phyloP scores from a whole-genome alignment of 2,329 filamentous ascomycete species.

The Talaromyces sp. region DNA sequence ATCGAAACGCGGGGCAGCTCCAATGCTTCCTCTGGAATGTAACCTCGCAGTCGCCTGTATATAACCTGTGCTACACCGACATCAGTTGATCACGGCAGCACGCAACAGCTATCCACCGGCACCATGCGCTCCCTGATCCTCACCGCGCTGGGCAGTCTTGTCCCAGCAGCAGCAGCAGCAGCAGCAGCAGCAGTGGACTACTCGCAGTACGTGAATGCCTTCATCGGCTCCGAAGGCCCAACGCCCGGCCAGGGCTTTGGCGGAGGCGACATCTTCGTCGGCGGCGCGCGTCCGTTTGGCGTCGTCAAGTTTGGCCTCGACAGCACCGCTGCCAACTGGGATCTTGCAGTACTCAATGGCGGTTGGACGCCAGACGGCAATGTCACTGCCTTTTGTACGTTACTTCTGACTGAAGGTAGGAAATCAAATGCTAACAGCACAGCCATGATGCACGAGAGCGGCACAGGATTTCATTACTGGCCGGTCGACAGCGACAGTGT shows the following conservation, averaged over 20 bases:
- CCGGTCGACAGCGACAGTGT: no score
- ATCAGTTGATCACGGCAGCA: neutral
- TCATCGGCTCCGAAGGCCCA: constrained; percentile 44
- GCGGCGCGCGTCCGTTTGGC: constrained; percentile 39
- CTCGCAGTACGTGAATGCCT: constrained; percentile 39
- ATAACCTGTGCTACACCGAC: neutral
- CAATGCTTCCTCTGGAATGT: neutral
- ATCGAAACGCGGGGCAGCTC: neutral
- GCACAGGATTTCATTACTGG: no score
- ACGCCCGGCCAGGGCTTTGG: constrained; percentile 33
- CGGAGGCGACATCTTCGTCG: constrained; percentile 41
- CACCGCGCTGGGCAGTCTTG: neutral
- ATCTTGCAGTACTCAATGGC: constrained; percentile 34
- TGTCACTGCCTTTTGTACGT: constrained; percentile 42
- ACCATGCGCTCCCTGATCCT: neutral
- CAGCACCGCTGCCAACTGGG: constrained; percentile 28
- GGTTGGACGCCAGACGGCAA: constrained; percentile 45
- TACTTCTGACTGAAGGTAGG: no score
- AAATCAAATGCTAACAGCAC: neutral
- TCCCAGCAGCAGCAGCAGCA: neutral
- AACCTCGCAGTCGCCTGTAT: neutral
- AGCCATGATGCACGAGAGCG: constrained; percentile 43
- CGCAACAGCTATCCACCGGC: neutral
- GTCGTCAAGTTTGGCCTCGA: constrained; percentile 40
- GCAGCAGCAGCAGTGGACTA: constrained; percentile 16